Percentiles rank a stretch among this genome's conserved stretches.
phyloP scores from a whole-genome alignment of 2,329 filamentous ascomycete genomes.

The Tolypocladium tundrense region DNA sequence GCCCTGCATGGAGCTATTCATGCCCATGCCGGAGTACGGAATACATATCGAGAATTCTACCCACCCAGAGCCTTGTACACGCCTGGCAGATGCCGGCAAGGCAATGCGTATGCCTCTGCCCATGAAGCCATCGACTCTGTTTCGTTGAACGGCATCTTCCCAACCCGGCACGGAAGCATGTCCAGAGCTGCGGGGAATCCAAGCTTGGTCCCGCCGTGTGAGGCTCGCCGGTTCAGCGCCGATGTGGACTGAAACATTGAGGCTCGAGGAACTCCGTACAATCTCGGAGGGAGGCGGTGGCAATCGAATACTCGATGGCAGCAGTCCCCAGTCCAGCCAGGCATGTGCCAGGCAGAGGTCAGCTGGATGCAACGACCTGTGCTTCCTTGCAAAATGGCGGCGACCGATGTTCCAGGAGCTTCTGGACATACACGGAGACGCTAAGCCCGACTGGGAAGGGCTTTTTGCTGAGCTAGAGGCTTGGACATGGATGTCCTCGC shows the following conservation, averaged over 20 bases:
- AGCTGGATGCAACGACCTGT: not conserved
- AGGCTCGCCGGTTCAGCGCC: not conserved
- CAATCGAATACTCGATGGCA: not conserved
- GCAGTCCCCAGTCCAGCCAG: not conserved
- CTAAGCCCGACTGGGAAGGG: constrained; percentile 1
- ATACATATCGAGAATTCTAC: not conserved
- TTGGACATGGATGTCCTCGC: not conserved
- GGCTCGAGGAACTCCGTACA: too few species aligned
- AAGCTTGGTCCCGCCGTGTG: too few species aligned
- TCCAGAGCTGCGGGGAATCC: not conserved
- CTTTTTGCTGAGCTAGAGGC: constrained; percentile 6
- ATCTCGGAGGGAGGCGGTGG: too few species aligned
- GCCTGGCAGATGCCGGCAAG: not conserved
- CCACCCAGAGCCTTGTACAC: not conserved
- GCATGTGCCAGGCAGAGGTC: not conserved
- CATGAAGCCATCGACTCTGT: not conserved
- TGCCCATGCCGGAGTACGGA: not conserved
- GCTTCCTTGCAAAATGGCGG: not conserved
- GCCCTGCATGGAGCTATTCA: not conserved
- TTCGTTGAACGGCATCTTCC: not conserved
- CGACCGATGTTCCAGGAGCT: not conserved
- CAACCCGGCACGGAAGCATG: not conserved
- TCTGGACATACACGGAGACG: not conserved
- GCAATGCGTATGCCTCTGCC: not conserved
- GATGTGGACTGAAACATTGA: not conserved